These are phyloP conservation scores for Cryptococcus sp. DNA, from an alignment of 1,284 basidiomycete genomes.

Conservation along the genomic window DNA sequence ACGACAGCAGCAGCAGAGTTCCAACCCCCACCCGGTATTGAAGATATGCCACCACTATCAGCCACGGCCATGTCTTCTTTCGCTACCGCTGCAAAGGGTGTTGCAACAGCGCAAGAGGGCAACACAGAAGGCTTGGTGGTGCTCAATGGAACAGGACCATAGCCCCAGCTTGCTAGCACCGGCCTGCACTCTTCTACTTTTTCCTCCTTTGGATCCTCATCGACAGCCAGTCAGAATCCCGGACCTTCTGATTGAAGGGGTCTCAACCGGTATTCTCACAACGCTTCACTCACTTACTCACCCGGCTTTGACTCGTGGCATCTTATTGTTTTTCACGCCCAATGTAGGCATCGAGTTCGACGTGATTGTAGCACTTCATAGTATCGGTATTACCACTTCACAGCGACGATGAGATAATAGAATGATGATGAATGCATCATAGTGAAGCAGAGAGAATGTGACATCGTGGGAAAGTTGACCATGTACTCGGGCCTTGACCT, in stretches of 20 bases:
- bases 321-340: too few relatives aligned
- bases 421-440: not conserved
- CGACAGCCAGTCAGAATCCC: too few relatives aligned
- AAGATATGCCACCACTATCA: conserved; percentile 38
- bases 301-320: too few relatives aligned
- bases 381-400: not conserved
- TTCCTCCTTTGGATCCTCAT: too few relatives aligned
- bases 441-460: not conserved
- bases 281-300: too few relatives aligned
- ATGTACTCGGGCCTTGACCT: not conserved
- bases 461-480: conserved; percentile 14
- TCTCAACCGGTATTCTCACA: too few relatives aligned
- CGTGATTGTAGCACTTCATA: not conserved
- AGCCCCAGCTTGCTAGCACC: too few relatives aligned
- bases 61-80: conserved; percentile 39
- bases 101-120: conserved; percentile 25
- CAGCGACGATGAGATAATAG: not conserved
- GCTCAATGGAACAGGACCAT: conserved; percentile 12
- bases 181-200: too few relatives aligned
- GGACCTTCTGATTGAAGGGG: too few relatives aligned
- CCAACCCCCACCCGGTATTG: conserved; percentile 41
- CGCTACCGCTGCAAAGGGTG: conserved; percentile 47
- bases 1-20: conserved; percentile 16
- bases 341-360: not conserved
- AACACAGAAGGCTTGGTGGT: conserved; percentile 20